Conservation (phyloP, 441 rosid species). For the Biscutella laevigata region DNA sequence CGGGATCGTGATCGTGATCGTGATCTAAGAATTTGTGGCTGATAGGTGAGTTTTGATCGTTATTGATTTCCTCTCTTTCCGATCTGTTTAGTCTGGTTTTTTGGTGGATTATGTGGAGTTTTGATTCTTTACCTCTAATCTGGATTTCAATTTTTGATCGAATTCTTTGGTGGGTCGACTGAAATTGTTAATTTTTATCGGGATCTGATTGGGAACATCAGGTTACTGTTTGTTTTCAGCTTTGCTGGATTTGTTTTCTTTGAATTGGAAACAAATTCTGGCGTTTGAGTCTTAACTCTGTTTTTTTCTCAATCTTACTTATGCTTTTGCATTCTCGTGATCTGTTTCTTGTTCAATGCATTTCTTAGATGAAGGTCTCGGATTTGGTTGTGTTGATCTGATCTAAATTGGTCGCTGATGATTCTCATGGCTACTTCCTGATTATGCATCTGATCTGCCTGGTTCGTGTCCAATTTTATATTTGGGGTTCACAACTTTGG, state of each 20-base stretch:
- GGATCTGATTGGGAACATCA: conserved; percentile 27
- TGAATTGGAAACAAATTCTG: neutral
- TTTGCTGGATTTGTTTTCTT: no score
- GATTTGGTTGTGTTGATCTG: conserved; percentile 8
- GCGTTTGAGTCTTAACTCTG: neutral
- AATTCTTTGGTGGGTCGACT: conserved; percentile 4
- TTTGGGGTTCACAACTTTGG: no score
- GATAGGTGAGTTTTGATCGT: conserved; percentile 22
- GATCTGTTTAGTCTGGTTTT: conserved; percentile 7
- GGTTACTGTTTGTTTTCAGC: conserved; percentile 1
- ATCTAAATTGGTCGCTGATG: neutral
- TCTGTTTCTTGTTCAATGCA: neutral
- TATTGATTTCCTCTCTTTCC: neutral
- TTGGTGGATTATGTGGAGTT: neutral
- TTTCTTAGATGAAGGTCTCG: neutral
- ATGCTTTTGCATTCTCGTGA: conserved; percentile 1
- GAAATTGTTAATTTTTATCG: conserved; percentile 5
- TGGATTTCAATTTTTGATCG: conserved; percentile 8
- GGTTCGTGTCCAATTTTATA: neutral
- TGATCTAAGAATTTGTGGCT: conserved; percentile 17
- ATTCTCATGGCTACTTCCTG: neutral
- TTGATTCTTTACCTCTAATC: conserved; percentile 4
- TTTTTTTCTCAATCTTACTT: conserved; percentile 17
- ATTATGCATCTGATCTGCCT: neutral
- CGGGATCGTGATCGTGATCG: conserved; percentile 26